These are phyloP conservation scores for Globisporangium rhizosaccharum DNA, from an alignment of 352 stramenopile genomes.

Conservation along the genomic window DNA sequence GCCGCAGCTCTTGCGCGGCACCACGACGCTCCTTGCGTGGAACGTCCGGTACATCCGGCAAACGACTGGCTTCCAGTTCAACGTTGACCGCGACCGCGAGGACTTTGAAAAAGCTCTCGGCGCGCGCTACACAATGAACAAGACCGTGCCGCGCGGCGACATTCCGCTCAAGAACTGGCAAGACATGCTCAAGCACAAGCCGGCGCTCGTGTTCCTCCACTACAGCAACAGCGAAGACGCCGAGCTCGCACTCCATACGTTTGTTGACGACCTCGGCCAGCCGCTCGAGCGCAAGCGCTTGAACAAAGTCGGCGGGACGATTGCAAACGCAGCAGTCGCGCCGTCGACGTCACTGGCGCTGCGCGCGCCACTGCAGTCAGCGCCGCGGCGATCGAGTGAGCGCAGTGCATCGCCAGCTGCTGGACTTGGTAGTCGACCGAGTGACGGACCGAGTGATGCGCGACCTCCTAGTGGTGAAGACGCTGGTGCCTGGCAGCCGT, in stretches of 20 bases:
- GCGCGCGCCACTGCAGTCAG: neutral
- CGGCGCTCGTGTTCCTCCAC: slow-evolving; percentile 34
- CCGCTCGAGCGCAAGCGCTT: slow-evolving; percentile 31
- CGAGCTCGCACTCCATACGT: slow-evolving; percentile 27
- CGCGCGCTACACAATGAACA: slow-evolving; percentile 47
- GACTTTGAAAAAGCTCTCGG: slow-evolving; percentile 38
- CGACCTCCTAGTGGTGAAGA: neutral
- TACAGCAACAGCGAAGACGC: slow-evolving; percentile 54
- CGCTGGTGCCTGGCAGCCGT: slow-evolving; percentile 6
- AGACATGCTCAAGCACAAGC: slow-evolving; percentile 27
- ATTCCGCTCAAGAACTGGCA: slow-evolving; percentile 60
- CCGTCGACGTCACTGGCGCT: slow-evolving; percentile 15
- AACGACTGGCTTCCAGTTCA: slow-evolving; percentile 54
- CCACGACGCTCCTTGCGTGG: slow-evolving; percentile 36
- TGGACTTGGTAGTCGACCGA: no score
- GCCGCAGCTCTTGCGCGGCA: slow-evolving; percentile 32
- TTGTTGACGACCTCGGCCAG: slow-evolving; percentile 35
- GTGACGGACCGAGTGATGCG: no score
- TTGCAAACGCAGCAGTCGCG: slow-evolving; percentile 10
- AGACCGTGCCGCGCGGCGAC: slow-evolving; percentile 39
- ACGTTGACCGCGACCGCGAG: slow-evolving; percentile 48
- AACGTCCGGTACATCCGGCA: slow-evolving; percentile 51
- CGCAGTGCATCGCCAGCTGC: slow-evolving; percentile 9
- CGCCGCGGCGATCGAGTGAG: slow-evolving; percentile 28
- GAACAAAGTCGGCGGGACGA: slow-evolving; percentile 30